These are phyloP conservation scores for Pulicaria dysenterica DNA, from an alignment of 129 eudicot genomes.

Conservation along the genomic window DNA sequence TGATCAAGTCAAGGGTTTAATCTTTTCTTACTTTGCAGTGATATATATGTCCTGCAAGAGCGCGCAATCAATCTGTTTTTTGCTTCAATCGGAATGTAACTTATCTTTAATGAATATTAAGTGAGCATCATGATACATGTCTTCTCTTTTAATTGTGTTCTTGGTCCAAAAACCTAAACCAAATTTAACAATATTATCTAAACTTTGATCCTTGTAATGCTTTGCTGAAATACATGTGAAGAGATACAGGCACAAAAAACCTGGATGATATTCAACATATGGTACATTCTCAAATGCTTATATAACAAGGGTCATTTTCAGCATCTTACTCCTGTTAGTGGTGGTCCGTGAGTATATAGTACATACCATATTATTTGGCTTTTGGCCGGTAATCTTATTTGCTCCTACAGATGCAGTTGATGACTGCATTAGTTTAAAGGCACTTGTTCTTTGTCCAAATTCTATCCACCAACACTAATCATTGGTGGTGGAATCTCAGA, in stretches of 20 bases:
- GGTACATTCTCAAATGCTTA: neutral
- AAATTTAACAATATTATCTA: no score
- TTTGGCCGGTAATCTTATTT: neutral
- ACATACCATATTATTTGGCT: conserved; percentile 6
- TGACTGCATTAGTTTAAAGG: conserved; percentile 26
- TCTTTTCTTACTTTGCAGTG: neutral
- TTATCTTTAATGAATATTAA: conserved; percentile 9
- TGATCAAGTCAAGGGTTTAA: conserved; percentile 5
- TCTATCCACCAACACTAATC: conserved; percentile 23
- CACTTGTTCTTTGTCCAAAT: conserved; percentile 26
- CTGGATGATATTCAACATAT: conserved; percentile 7
- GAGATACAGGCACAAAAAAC: neutral
- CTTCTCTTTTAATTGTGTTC: neutral
- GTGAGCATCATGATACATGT: conserved; percentile 24
- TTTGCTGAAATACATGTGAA: conserved; percentile 4
- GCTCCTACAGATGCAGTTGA: conserved; percentile 17
- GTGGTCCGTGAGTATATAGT: conserved; percentile 32
- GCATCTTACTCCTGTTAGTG: conserved; percentile 21
- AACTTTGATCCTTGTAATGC: neutral
- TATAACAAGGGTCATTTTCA: conserved; percentile 27
- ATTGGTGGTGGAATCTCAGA: conserved; percentile 27
- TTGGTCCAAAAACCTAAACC: neutral
- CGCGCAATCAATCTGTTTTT: neutral
- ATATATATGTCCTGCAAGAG: neutral
- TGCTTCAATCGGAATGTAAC: conserved; percentile 22